These are phyloP conservation scores for Ustilago shanxiensis DNA, from an alignment of 1,284 basidiomycete genomes.

Conservation along the genomic window DNA sequence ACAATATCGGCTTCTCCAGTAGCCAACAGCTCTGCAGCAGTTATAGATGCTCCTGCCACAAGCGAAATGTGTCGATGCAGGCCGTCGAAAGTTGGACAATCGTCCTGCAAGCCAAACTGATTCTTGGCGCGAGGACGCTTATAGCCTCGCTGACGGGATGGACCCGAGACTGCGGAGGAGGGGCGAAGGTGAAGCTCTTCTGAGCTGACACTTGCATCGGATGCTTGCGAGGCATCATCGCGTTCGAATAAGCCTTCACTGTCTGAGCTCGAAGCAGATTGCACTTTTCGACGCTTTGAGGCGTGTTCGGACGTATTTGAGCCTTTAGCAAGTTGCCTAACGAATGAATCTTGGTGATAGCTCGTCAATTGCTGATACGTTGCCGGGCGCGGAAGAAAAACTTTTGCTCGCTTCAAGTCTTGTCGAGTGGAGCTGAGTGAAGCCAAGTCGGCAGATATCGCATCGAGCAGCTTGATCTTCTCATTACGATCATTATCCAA, in stretches of 20 bases:
- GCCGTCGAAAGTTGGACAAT: slow-evolving; percentile 82
- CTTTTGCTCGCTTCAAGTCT: slow-evolving; percentile 10
- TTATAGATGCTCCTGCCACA: slow-evolving; percentile 82
- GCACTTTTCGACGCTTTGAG: slow-evolving; percentile 13
- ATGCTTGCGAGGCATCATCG: not conserved
- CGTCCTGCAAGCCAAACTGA: slow-evolving; percentile 79
- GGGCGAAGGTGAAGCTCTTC: slow-evolving; percentile 18
- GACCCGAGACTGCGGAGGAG: slow-evolving; percentile 14
- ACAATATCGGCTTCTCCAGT: slow-evolving; percentile 76
- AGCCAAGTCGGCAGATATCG: slow-evolving; percentile 1
- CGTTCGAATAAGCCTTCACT: not conserved
- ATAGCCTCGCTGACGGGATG: slow-evolving; percentile 10
- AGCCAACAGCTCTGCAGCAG: slow-evolving; percentile 78
- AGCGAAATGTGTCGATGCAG: slow-evolving; percentile 79
- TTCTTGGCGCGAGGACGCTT: slow-evolving; percentile 43
- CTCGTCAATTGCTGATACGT: slow-evolving; percentile 28
- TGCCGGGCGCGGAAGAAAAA: slow-evolving; percentile 17
- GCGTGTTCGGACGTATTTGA: slow-evolving; percentile 3
- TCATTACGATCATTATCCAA: slow-evolving; percentile 6
- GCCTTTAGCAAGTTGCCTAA: slow-evolving; percentile 27
- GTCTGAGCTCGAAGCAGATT: not conserved
- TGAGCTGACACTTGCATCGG: slow-evolving; percentile 8
- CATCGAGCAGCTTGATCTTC: not conserved
- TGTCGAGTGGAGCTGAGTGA: not conserved
- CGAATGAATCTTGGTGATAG: slow-evolving; percentile 34